Base-by-base conservation (phyloP, 257 asterid species). In the Sherardia arvensis region DNA sequence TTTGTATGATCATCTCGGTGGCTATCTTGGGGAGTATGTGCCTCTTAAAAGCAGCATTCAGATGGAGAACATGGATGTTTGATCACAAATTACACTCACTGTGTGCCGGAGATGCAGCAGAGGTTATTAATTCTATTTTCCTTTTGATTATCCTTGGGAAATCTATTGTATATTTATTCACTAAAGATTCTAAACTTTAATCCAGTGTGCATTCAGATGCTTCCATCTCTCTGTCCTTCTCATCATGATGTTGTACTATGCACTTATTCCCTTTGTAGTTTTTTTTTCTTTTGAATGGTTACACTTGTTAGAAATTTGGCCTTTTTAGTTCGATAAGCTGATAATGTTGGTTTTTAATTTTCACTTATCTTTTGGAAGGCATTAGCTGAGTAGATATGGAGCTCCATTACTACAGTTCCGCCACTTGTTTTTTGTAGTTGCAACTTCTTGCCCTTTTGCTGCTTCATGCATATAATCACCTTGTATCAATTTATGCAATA, bases 41-140 rank as follows among this genome's bases (percentile, higher is more conserved):
- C 98, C 96, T 65, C 86, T 92, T 53, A 87, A 92, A 80, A 89
- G 98, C 81, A 87, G 93, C 83, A 75, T 88, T 73, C 98, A 91
- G 85, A 83, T 88, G 97, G 98, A 91, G 71, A 81, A 79, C 76
- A 61, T 91, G 79, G 98, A 91, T 58, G 89, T 63, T 18, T 85
- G 81, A 49, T 43, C 51, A 49, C 25, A n/a, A 83, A 25, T 8
- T 36, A 33, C 28, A 33, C 45, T 67, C 28, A 33, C 45, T 67
- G 43, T 64, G 18, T 63, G 67, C 12, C 51, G 17, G n/a, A 34
- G 43, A 34, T 9, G 63, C 58, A 53, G 40, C 57, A 54, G 65
- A 38, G 65, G 62, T 61, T 63, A 65, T 27, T 17, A 14, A 25
- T 66, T 69, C 70, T 59, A 66, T 66, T 49, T 62, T 66, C 48